phyloP scores from a whole-genome alignment of 176 grass and related monocot species.

The Otatea glauca region DNA sequence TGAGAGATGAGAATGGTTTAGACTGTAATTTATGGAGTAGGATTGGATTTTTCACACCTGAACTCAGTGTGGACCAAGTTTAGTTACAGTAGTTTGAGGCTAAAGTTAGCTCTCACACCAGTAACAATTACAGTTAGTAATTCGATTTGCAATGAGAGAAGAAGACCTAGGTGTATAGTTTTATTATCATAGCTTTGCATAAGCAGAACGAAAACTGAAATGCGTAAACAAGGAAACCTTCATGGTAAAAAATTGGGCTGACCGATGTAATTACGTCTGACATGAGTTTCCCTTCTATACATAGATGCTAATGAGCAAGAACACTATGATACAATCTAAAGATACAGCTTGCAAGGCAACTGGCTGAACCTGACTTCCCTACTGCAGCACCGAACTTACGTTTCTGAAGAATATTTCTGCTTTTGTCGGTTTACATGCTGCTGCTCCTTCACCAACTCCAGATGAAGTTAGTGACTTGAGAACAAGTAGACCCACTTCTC shows the following conservation, averaged over 20 bases:
- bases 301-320: not conserved
- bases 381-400: not conserved
- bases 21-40: not conserved
- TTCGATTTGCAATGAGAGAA: not conserved
- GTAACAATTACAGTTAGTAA: not conserved
- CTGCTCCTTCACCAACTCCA: not conserved
- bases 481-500: slow-evolving; percentile 1
- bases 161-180: not conserved
- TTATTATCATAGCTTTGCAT: slow-evolving; percentile 3
- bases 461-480: not conserved
- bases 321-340: not conserved
- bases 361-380: not conserved
- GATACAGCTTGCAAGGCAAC: not conserved
- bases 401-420: slow-evolving; percentile 27
- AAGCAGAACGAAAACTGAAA: not conserved
- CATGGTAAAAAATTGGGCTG: not conserved
- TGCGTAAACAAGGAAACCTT: not conserved
- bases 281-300: not conserved
- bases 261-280: not conserved
- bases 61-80: no score
- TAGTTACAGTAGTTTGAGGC: no score
- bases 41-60: no score
- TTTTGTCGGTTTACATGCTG: not conserved
- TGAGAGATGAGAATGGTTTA: not conserved
- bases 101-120: no score